phyloP scores from a whole-genome alignment of 306 rosid species.

The Oxytropis ochrocephala region DNA sequence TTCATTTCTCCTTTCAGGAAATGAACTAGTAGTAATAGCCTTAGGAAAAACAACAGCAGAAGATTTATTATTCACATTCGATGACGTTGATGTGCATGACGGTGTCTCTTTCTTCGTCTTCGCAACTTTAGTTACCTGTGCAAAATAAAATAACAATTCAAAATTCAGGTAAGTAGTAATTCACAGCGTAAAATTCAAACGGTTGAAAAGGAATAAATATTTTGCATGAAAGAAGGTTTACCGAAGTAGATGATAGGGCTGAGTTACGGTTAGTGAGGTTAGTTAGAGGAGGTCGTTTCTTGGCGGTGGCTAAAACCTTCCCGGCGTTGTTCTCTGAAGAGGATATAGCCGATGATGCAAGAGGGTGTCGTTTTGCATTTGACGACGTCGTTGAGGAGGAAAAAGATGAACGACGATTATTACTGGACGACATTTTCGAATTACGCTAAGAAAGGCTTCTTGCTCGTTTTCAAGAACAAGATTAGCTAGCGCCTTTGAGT shows the following conservation, averaged over 20 bases:
- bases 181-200: not conserved
- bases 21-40: not conserved
- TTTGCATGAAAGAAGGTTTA: constrained; percentile 9
- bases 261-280: constrained; percentile 65
- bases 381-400: constrained; percentile 74
- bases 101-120: constrained; percentile 57
- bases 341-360: constrained; percentile 17
- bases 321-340: constrained; percentile 40
- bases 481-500: not conserved
- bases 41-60: constrained; percentile 36
- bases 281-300: constrained; percentile 81
- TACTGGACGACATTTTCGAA: constrained; percentile 38
- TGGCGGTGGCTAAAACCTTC: constrained; percentile 39
- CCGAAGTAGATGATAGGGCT: constrained; percentile 38
- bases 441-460: not conserved
- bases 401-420: constrained; percentile 74
- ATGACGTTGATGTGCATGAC: constrained; percentile 19
- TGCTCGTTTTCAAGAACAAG: not conserved
- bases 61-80: constrained; percentile 30
- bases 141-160: not conserved
- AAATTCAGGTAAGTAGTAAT: not conserved
- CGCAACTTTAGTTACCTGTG: constrained; percentile 57
- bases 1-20: constrained; percentile 27
- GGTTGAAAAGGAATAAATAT: not conserved
- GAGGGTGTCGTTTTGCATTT: constrained; percentile 66